phyloP scores from a whole-genome alignment of 228 moss, liverwort and hornwort genomes.

The Sphagnum fallax region DNA sequence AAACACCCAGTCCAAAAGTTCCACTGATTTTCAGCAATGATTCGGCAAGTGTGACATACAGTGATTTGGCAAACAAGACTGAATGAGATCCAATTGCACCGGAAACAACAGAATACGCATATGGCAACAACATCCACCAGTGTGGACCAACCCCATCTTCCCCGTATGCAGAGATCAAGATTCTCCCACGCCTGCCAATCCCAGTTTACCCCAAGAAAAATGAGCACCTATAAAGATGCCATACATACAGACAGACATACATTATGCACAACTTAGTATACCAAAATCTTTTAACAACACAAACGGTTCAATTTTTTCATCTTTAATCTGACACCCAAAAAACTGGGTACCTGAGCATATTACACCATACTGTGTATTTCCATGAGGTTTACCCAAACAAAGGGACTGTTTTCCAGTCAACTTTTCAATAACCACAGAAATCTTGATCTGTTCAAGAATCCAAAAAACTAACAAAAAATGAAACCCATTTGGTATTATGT shows the following conservation, averaged over 20 bases:
- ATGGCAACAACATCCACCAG: slow-evolving; percentile 92
- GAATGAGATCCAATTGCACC: slow-evolving; percentile 98
- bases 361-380: neutral
- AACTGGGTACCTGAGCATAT: neutral
- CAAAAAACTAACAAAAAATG: neutral
- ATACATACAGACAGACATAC: neutral
- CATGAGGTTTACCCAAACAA: too few species aligned
- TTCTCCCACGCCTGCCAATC: slow-evolving; percentile 62
- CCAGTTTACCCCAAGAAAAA: neutral
- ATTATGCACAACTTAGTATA: neutral
- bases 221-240: too few species aligned
- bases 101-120: slow-evolving; percentile 87
- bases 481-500: too few species aligned
- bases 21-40: too few species aligned
- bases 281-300: too few species aligned
- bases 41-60: slow-evolving; percentile 38
- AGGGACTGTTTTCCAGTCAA: too few species aligned
- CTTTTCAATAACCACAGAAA: too few species aligned
- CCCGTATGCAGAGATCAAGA: slow-evolving; percentile 46
- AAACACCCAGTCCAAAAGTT: too few species aligned
- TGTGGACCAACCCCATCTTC: slow-evolving; percentile 68
- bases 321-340: neutral
- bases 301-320: too few species aligned
- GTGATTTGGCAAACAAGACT: slow-evolving; percentile 92
- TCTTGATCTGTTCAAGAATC: neutral